Base-by-base conservation (phyloP, 2,329 filamentous ascomycete species). In the Xylariaceae sp. region DNA sequence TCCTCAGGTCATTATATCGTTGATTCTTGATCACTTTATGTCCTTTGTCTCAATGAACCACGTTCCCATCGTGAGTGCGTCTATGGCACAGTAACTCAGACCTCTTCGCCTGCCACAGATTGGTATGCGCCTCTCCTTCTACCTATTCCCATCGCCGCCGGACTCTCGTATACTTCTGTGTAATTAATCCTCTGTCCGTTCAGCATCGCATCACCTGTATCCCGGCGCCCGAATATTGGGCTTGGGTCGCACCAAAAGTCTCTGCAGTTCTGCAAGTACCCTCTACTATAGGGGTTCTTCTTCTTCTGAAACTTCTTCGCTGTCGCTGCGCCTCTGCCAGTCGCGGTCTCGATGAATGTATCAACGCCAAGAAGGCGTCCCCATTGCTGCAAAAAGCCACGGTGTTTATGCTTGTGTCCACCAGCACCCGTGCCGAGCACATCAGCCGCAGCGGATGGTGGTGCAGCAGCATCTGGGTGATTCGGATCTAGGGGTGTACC, bases 161-260 rank as follows among this genome's bases (percentile, higher is more conserved):
- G 91, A 16, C 84, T 79, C 64, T 97, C 91, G 65, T 95, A 98
- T 74, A 97, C 80, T 42, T 78, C 79, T 16, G 86, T 87, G 64
- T 96, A 98, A 66, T 96, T 89, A 35, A 98, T 79, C 30, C 76
- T 69, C 55, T 86, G 76, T 2, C 93, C 91, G 12, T 82, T 87
- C 7, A 98, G 67, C 61, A 89, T 68, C 0, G 86, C 89, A 33
- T 75, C 74, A 11, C 90, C 90, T 38, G 79, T 84, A 55, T 87
- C 81, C 43, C 85, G 77, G 54, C 75, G 79, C 9, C 85, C 81
- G 61, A 95, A 91, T 15, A 95, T 64, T 0, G 91, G 86, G 2
- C 87, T 83, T 2, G 87, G 81, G 60, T 97, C 93, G 56, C 87
- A 91, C 89, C 90, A 97, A 63, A 98, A 98, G 64, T 98, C 94